A percentile compares a stretch with the other conserved stretches of the same genome.
Evolutionary conservation across 768 basidiomycete genomes (phyloP).

Genomic region (Leccinum fibrillosum): DNA sequence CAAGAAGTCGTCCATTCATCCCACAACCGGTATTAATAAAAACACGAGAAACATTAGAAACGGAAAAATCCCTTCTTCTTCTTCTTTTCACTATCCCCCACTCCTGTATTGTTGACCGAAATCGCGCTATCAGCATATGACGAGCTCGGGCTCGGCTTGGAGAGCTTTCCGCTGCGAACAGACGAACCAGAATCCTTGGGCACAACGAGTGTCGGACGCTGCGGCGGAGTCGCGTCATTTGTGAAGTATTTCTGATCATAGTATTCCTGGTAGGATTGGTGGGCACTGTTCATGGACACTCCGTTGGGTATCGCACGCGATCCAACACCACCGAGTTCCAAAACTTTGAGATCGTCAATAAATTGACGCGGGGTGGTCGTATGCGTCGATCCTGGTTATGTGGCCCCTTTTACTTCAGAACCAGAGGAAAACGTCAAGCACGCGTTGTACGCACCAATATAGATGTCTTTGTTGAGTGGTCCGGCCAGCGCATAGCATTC

Average conservation of each 20-base stretch:
- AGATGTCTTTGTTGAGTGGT: constrained; percentile 80
- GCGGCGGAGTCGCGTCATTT: constrained; percentile 33
- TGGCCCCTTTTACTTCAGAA: constrained; percentile 27
- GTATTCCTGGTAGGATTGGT: constrained; percentile 64
- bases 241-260: constrained; percentile 77
- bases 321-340: constrained; percentile 86
- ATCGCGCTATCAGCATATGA: constrained; percentile 52
- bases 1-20: background rate
- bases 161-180: constrained; percentile 20
- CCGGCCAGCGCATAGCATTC: constrained; percentile 79
- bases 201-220: constrained; percentile 24
- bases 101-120: constrained; percentile 38
- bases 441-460: constrained; percentile 62
- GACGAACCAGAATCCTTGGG: constrained; percentile 24
- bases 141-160: constrained; percentile 43
- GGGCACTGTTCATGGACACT: constrained; percentile 44
- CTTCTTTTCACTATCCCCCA: constrained; percentile 56
- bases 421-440: constrained; percentile 34
- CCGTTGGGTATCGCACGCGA: constrained; percentile 72
- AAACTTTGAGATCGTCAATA: constrained; percentile 80
- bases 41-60: constrained; percentile 39
- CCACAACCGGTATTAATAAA: background rate
- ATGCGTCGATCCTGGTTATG: constrained; percentile 79
- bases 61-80: constrained; percentile 73
- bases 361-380: constrained; percentile 78